Percentiles rank a stretch among this genome's conserved stretches.
phyloP scores from a whole-genome alignment of 1,284 basidiomycete genomes.

The Wolfiporia cocos region DNA sequence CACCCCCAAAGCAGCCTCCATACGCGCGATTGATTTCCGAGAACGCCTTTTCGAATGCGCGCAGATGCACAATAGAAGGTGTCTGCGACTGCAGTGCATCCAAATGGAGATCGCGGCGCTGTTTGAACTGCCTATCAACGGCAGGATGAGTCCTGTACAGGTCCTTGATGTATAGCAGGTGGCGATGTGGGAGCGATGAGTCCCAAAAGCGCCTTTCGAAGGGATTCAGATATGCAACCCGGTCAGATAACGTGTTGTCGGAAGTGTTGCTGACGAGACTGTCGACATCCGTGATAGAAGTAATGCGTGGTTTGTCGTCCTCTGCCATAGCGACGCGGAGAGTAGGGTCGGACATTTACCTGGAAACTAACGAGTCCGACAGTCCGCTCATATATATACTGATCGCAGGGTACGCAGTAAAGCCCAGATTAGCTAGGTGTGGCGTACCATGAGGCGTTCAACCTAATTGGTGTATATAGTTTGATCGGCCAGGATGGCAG shows the following conservation, averaged over 20 bases:
- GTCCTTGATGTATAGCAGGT: slow-evolving; percentile 4
- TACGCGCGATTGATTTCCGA: slow-evolving; percentile 2
- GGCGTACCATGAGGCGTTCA: too few relatives aligned
- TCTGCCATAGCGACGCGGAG: too few relatives aligned
- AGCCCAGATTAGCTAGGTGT: too few relatives aligned
- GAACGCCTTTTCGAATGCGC: slow-evolving; percentile 5
- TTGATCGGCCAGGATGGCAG: too few relatives aligned
- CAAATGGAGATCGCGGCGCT: background rate
- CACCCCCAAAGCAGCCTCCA: slow-evolving; percentile 5
- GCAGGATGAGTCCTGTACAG: slow-evolving; percentile 5
- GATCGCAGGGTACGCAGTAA: too few relatives aligned
- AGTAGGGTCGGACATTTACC: too few relatives aligned
- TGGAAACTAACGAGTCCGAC: too few relatives aligned
- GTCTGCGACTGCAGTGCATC: background rate
- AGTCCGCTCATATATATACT: too few relatives aligned
- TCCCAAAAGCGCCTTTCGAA: slow-evolving; percentile 8
- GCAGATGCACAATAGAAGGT: background rate
- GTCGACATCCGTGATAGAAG: slow-evolving; percentile 6
- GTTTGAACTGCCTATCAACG: slow-evolving; percentile 5
- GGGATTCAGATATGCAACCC: background rate
- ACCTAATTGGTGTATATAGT: too few relatives aligned
- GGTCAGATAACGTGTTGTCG: background rate
- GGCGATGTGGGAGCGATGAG: background rate
- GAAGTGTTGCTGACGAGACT: background rate
- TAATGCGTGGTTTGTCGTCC: too few relatives aligned